A percentile compares a stretch with the other conserved stretches of the same genome.
Evolutionary conservation across 169 alveolate species (phyloP).

Genomic region (Plasmodium knowlesi): DNA sequence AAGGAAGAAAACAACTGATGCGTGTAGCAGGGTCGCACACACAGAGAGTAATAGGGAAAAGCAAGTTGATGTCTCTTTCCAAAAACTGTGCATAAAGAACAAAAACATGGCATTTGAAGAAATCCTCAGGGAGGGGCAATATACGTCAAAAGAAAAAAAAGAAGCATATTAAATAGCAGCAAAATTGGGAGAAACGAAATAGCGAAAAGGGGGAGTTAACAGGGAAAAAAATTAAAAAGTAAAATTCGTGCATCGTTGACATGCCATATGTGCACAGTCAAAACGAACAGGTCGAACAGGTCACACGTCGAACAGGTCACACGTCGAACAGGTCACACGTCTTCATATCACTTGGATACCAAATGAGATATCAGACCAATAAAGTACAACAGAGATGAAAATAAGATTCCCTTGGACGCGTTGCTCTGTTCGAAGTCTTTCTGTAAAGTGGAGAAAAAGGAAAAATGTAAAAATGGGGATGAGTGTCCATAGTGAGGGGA

Average conservation of each 20-base stretch:
- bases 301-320: neutral
- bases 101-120: neutral
- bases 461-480: neutral
- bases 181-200: neutral
- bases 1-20: constrained; percentile 50
- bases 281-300: neutral
- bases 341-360: constrained; percentile 29
- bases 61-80: neutral
- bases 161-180: neutral
- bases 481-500: neutral
- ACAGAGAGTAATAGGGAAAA: neutral
- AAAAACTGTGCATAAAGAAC: constrained; percentile 11
- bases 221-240: constrained; percentile 5
- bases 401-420: constrained; percentile 64
- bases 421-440: constrained; percentile 50
- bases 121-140: neutral
- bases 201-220: neutral
- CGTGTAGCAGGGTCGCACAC: neutral
- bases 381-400: constrained; percentile 50
- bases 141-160: neutral
- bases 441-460: constrained; percentile 17
- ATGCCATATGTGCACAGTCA: constrained; percentile 14
- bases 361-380: constrained; percentile 71
- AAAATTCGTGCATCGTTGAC: neutral
- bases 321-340: neutral